A percentile compares a stretch with the other conserved stretches of the same genome.
These are phyloP conservation scores for Boletus edulis DNA, from an alignment of 768 basidiomycete species.

Conservation along the genomic window DNA sequence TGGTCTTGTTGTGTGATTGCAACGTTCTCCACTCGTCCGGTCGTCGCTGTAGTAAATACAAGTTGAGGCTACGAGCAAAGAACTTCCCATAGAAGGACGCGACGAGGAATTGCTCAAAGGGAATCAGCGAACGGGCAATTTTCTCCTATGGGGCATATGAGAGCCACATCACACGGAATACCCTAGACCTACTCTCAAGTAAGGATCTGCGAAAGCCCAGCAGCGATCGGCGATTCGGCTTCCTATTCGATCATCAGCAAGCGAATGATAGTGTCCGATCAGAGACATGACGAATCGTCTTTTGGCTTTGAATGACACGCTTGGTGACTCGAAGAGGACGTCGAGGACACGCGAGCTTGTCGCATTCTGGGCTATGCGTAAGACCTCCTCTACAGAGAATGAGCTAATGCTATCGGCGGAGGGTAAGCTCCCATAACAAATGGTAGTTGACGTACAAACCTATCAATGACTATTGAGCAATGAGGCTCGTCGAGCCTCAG, in stretches of 20 bases:
- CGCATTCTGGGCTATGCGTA: conserved; percentile 59
- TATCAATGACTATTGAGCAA: conserved; percentile 65
- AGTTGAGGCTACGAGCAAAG: conserved; percentile 74
- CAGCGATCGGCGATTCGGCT: conserved; percentile 88
- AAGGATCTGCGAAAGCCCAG: conserved; percentile 90
- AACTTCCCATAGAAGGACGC: conserved; percentile 85
- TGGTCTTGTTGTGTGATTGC: conserved; percentile 47
- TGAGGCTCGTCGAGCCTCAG: conserved; percentile 66
- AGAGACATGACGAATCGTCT: conserved; percentile 71
- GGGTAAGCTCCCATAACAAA: conserved; percentile 5
- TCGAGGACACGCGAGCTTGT: conserved; percentile 82
- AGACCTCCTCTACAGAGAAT: conserved; percentile 55
- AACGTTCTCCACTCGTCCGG: conserved; percentile 83
- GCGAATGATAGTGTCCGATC: conserved; percentile 72
- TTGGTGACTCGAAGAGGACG: conserved; percentile 63
- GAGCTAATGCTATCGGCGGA: conserved; percentile 49
- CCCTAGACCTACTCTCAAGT: conserved; percentile 65
- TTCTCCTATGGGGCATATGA: conserved; percentile 63
- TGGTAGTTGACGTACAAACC: conserved; percentile 41
- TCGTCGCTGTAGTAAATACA: conserved; percentile 73
- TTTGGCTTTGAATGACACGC: conserved; percentile 61
- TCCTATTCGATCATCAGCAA: conserved; percentile 90
- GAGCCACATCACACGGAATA: not conserved
- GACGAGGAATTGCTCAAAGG: conserved; percentile 67
- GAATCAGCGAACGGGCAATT: conserved; percentile 77